phyloP scores from a whole-genome alignment of 345 rosid species.

The Boechera retrofracta region DNA sequence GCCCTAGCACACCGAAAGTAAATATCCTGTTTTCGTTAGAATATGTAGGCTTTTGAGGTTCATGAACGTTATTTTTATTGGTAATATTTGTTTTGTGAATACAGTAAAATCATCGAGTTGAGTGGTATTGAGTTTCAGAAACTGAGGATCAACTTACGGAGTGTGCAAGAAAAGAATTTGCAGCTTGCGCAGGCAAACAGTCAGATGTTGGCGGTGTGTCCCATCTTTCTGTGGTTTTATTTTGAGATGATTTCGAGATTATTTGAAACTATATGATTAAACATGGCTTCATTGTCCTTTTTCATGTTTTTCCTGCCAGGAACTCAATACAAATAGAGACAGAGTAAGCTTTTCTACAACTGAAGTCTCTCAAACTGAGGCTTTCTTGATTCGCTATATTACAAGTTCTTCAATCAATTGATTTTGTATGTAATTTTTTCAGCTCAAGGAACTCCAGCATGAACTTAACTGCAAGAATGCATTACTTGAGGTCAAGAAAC shows the following conservation, averaged over 20 bases:
- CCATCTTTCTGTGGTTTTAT: conserved; percentile 31
- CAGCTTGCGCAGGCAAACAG: conserved; percentile 69
- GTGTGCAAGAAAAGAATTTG: conserved; percentile 67
- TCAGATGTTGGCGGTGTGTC: conserved; percentile 64
- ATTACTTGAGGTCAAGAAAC: conserved; percentile 48
- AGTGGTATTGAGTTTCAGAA: conserved; percentile 66
- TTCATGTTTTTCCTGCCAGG: conserved; percentile 55
- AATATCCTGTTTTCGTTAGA: conserved; percentile 18
- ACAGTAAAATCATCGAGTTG: conserved; percentile 65
- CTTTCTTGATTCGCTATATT: conserved; percentile 3
- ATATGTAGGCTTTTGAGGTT: conserved; percentile 30
- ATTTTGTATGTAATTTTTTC: conserved; percentile 36
- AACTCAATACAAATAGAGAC: conserved; percentile 70
- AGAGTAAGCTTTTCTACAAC: conserved; percentile 52
- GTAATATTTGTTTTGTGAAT: conserved; percentile 11
- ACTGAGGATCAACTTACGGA: conserved; percentile 58
- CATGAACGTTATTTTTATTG: neutral
- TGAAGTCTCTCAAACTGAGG: conserved; percentile 23
- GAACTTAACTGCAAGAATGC: conserved; percentile 73
- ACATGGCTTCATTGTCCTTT: conserved; percentile 23
- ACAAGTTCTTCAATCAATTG: conserved; percentile 24
- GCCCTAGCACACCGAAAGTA: conserved; percentile 65
- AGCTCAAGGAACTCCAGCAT: conserved; percentile 72
- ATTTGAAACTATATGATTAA: conserved; percentile 15
- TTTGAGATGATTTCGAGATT: conserved; percentile 26